Base-by-base conservation (phyloP, 2,329 filamentous ascomycete species). In the Emmonsiellopsis sp. region DNA sequence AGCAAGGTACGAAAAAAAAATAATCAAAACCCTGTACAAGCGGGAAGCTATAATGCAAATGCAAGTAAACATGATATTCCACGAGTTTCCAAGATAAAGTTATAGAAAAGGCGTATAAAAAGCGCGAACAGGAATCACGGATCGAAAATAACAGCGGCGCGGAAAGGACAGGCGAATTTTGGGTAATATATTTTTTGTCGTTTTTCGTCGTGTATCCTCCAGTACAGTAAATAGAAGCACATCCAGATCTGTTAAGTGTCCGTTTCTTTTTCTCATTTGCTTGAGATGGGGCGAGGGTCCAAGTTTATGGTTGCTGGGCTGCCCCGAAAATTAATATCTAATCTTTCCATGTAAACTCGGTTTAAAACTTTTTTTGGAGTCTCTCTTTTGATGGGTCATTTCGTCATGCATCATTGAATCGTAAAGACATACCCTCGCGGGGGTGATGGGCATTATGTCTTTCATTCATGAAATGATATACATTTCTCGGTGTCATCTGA, bases 351-450 rank as follows among this genome's bases (percentile, higher is more conserved):
- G 65, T 68, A 65, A 66, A 68, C 67, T 36, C 62, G 68, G 67
- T 64, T 64, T 64, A 66, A 67, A 63, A 65, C 53, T 54, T 54
- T 54, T 54, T 43, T 33, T 43, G 44, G 21, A 43, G 57, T 63
- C 63, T 70, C 65, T 68, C 64, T 68, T 68, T 52, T 45, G 33
- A 46, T 39, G 36, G 44, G 43, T 72, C 70, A 68, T 72, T 67
- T 69, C 70, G 65, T 73, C 70, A 70, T 73, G 69, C 70, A 67
- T 73, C 70, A 70, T 73, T 68, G 70, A 73, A 71, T 73, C 70
- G 67, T 73, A 70, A 63, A 71, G 66, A 67, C 67, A 65, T 64
- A 65, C 65, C 65, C 67, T 61, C 65, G 43, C 31, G 9, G 33
- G 33, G 46, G 42, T 53, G 36, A 46, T 49, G 46, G 36, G 33